Conservation (phyloP, 495 filamentous ascomycete genomes). For the Hypomontagnella monticulosa region DNA sequence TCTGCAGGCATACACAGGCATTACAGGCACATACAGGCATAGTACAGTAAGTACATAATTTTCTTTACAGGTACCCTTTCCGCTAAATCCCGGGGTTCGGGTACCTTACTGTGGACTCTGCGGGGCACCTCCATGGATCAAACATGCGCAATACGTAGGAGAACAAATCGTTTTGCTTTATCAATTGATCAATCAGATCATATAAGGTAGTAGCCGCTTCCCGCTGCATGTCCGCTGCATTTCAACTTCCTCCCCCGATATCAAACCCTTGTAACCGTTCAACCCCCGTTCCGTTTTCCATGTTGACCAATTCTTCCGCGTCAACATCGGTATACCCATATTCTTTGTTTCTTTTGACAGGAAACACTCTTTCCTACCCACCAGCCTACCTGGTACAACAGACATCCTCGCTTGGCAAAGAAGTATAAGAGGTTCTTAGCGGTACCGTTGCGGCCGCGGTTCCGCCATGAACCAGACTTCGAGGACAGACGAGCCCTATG, state of each 20-base stretch:
- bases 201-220: too few relatives aligned
- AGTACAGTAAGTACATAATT: not conserved
- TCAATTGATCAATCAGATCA: too few relatives aligned
- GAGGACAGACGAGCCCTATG: constrained; percentile 60
- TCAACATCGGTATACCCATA: not conserved
- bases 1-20: not conserved
- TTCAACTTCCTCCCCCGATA: too few relatives aligned
- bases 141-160: not conserved
- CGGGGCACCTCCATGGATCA: not conserved
- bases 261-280: not conserved
- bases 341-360: constrained; percentile 10
- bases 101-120: not conserved
- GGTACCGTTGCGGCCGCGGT: constrained; percentile 11
- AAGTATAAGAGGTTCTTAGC: not conserved
- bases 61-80: not conserved
- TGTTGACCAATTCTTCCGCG: not conserved
- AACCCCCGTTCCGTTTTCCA: not conserved
- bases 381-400: not conserved
- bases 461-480: constrained; percentile 65
- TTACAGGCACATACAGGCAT: not conserved
- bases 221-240: too few relatives aligned
- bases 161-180: constrained; percentile 5
- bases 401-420: not conserved
- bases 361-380: not conserved
- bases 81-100: constrained; percentile 39